phyloP scores from a whole-genome alignment of 1,284 basidiomycete genomes.

The Grifola frondosa region DNA sequence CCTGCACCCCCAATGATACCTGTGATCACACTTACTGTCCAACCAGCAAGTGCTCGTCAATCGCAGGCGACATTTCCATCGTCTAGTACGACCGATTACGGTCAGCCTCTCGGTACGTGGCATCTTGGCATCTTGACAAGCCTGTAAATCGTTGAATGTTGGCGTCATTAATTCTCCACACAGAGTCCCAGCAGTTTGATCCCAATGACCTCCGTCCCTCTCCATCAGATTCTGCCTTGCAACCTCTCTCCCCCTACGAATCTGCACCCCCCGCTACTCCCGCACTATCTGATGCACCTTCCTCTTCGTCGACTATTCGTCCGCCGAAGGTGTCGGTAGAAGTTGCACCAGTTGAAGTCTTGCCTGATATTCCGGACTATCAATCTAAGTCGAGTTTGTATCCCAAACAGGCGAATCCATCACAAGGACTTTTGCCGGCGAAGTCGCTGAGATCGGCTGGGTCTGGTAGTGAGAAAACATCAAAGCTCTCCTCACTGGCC shows the following conservation, averaged over 20 bases:
- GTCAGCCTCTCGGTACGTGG: slow-evolving; percentile 54
- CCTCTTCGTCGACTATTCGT: slow-evolving; percentile 37
- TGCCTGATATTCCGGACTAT: slow-evolving; percentile 59
- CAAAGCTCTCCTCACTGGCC: slow-evolving; percentile 63
- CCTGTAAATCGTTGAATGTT: too few species aligned
- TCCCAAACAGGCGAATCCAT: slow-evolving; percentile 18
- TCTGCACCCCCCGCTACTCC: slow-evolving; percentile 52
- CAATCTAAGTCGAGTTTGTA: slow-evolving; percentile 45
- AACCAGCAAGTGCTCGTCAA: slow-evolving; percentile 1
- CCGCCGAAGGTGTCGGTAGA: slow-evolving; percentile 37
- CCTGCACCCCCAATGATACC: neutral
- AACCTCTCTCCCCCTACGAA: slow-evolving; percentile 61
- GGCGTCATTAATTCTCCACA: neutral
- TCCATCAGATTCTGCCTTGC: slow-evolving; percentile 69
- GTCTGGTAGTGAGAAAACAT: slow-evolving; percentile 45
- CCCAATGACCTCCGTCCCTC: slow-evolving; percentile 65
- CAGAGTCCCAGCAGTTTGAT: slow-evolving; percentile 32
- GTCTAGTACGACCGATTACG: slow-evolving; percentile 60
- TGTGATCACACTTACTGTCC: too few species aligned
- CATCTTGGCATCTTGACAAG: neutral
- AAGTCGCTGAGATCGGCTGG: slow-evolving; percentile 13
- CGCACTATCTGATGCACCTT: slow-evolving; percentile 44
- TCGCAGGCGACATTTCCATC: slow-evolving; percentile 14
- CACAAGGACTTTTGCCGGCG: slow-evolving; percentile 17
- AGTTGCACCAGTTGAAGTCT: slow-evolving; percentile 45